Evolutionary conservation across 805 yeast genomes (phyloP), one percentile per base, ranked within the genome.

Genomic region (Kazachstania kunashirensis): DNA sequence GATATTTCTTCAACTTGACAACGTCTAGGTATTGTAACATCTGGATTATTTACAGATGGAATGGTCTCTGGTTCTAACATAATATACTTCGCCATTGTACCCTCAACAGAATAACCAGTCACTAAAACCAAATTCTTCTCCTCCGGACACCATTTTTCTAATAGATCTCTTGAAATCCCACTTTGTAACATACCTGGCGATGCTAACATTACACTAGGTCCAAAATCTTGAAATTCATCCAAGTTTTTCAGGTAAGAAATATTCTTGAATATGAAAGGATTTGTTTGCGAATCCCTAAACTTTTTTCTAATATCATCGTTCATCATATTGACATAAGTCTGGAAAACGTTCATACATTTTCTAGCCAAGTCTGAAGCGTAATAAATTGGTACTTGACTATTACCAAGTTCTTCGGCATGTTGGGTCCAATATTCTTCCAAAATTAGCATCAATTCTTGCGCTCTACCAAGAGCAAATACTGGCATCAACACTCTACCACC

Each of bases 151-250:
- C 99, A 92, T 57, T 81, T 75, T 53, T 92, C 99, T 20, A 92
- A 68, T 15, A 92, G 66, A 48, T 83, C 92, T 48, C 99, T 70
- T 0, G 96, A 85, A 3, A 88, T 79, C 43, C 99, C 99, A 55
- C 83, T 88, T 57, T 89, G 98, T 33, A 92, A 67, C 99, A 92
- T 92, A 56, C 99, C 99, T 0, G 99, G 99, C 31, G 94, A 77
- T 0, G 98, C 98, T 24, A 92, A 73, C 61, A 92, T 88, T 15
- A 92, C 97, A 47, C 95, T 85, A 4, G 98, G 96, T 0, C 95
- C 95, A 47, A 85, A 71, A 58, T 92, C 98, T 50, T 86, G 94
- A 53, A 92, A 80, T 45, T 75, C 74, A 38, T 88, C 96, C 38
- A 88, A 63, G 44, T 77, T 79, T 42, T 82, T 76, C 32, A 92